Base-by-base conservation (phyloP, 768 basidiomycete genomes). In the Naganishia antarctica region DNA sequence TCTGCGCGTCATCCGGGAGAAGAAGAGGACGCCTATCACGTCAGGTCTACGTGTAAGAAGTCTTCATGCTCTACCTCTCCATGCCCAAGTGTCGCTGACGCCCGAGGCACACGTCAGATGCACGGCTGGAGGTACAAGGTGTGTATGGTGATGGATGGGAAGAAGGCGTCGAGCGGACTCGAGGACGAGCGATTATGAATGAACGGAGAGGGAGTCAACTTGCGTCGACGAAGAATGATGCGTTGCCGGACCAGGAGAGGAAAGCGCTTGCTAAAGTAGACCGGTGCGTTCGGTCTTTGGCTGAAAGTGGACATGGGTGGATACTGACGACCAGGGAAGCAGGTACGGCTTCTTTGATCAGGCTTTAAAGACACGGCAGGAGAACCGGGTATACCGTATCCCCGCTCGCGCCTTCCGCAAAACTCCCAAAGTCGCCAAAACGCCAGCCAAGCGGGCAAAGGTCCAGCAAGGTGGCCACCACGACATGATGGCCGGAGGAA, bases 91-190 rank as follows among this genome's bases (percentile, higher is more conserved):
- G 46, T 26, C n/a, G n/a, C n/a, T n/a, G n/a, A n/a, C n/a, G n/a
- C n/a, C n/a, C n/a, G n/a, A n/a, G n/a, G 47, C 51, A 25, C 31
- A 37, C 15, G 3, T 12, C 53, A 76, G 75, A 97, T 74, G 94
- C 92, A 0, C 84, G 89, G 67, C 82, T 98, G n/a, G 91, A 97
- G 51, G 79, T 83, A 11, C 83, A 83, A 45, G 94, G 94, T n/a
- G 93, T 97, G 40, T 88, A 85, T 73, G 92, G 93, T 2, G 94
- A 98, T 73, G 94, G 94, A 0, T 90, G 86, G 77, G 89, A 91
- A 70, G 91, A 94, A 69, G 94, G 94, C 40, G 83, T 94, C 7
- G 94, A 98, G 78, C 85, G 91, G 40, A 98, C 93, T 28, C 83
- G 94, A 65, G 87, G 70, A 75, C 83, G 70, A 31, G 80, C 81